These are phyloP conservation scores for Dysphania ambrosioides DNA, from an alignment of 148 eudicot species.

Conservation along the genomic window DNA sequence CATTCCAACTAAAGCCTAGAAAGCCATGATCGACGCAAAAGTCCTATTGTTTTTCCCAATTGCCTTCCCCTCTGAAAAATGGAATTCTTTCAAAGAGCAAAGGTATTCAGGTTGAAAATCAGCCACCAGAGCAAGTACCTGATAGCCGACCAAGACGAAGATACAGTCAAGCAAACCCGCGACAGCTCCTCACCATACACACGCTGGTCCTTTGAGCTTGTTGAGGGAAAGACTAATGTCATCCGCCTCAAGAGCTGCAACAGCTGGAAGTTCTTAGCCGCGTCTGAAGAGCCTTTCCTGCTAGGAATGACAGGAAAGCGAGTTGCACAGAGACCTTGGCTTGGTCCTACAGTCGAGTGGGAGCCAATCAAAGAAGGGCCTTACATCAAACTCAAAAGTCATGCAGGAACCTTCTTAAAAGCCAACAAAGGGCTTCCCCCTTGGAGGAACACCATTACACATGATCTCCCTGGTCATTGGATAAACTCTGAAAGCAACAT, in stretches of 20 bases:
- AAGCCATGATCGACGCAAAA: neutral
- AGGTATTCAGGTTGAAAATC: constrained; percentile 25
- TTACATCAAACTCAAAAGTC: constrained; percentile 13
- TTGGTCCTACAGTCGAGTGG: constrained; percentile 30
- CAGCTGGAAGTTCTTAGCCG: constrained; percentile 28
- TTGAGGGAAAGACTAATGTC: constrained; percentile 12
- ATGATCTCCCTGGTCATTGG: constrained; percentile 30
- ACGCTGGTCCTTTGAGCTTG: constrained; percentile 26
- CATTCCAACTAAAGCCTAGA: neutral
- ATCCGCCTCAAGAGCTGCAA: constrained; percentile 32
- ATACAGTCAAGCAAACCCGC: constrained; percentile 22
- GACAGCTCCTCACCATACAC: constrained; percentile 15
- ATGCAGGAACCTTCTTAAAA: constrained; percentile 24
- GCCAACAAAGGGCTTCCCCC: constrained; percentile 31
- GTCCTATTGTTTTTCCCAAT: neutral
- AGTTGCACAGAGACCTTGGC: constrained; percentile 21
- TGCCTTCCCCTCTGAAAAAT: constrained; percentile 2
- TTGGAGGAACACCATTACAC: constrained; percentile 42
- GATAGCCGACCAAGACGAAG: constrained; percentile 29
- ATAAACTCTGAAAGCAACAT: constrained; percentile 8
- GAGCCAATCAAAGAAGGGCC: constrained; percentile 35
- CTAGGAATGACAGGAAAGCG: constrained; percentile 31
- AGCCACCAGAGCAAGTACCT: constrained; percentile 38
- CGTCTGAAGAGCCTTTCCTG: constrained; percentile 24
- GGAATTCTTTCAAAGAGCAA: constrained; percentile 50